A percentile compares a stretch with the other conserved stretches of the same genome.
Conservation (phyloP, 2,329 filamentous ascomycete species). For the Pestalotiopsis sp. region DNA sequence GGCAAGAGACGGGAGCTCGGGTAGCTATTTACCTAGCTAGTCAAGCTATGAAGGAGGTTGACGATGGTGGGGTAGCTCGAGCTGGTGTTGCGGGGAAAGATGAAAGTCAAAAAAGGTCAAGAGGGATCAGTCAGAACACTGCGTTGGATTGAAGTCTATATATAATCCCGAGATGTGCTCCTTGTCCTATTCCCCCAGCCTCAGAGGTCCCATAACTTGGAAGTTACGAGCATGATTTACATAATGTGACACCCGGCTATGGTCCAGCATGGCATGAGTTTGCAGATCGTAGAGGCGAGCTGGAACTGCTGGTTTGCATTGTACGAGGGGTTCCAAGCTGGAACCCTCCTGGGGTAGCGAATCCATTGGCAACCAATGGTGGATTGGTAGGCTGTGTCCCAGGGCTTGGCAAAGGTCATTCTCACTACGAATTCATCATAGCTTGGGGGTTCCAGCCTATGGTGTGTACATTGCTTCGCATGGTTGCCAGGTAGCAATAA, state of each 20-base stretch:
- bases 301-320: background rate
- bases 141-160: background rate
- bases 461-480: no score
- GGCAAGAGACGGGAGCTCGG: background rate
- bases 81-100: constrained; percentile 1
- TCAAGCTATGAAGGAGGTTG: background rate
- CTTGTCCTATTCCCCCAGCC: background rate
- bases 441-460: background rate
- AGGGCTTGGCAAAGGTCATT: background rate
- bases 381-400: background rate
- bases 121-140: background rate
- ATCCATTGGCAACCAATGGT: background rate
- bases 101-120: background rate
- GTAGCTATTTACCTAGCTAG: background rate
- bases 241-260: background rate
- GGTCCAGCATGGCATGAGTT: background rate
- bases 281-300: background rate
- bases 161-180: background rate
- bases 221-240: background rate
- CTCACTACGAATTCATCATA: background rate
- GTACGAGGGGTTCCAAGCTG: background rate
- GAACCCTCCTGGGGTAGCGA: background rate
- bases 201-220: background rate
- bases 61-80: constrained; percentile 9
- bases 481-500: background rate